Evolutionary conservation across 306 rosid species (phyloP).

Genomic region (Prunus salicina): DNA sequence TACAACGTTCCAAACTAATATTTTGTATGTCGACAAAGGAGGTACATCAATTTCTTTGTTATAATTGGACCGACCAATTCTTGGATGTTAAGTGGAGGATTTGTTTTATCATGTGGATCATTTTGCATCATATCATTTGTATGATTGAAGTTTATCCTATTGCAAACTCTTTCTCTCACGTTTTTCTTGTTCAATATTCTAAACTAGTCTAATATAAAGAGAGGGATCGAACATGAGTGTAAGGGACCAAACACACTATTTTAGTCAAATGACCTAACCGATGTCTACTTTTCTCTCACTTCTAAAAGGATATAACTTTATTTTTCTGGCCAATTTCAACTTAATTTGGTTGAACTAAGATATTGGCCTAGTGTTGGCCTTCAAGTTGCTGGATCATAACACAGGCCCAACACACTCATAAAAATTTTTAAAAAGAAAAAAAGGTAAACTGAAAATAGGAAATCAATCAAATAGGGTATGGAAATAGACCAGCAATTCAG

Average conservation of each 20-base stretch:
- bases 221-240: too few relatives aligned
- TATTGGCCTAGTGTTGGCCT: too few relatives aligned
- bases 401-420: too few relatives aligned
- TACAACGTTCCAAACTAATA: not conserved
- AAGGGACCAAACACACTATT: too few relatives aligned
- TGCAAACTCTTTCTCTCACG: not conserved
- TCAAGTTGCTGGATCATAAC: too few relatives aligned
- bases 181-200: too few relatives aligned
- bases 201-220: too few relatives aligned
- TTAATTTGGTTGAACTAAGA: too few relatives aligned
- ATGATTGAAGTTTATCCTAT: not conserved
- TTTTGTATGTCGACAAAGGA: not conserved
- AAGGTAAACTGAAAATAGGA: not conserved
- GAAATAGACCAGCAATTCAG: not conserved
- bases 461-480: not conserved
- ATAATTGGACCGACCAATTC: conserved; percentile 1
- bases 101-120: not conserved
- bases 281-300: rapidly evolving
- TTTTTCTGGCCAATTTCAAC: too few relatives aligned
- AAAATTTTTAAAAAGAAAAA: too few relatives aligned
- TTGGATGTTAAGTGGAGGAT: not conserved
- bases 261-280: too few relatives aligned
- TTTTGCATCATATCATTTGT: not conserved
- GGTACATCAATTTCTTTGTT: not conserved
- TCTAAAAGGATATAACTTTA: too few relatives aligned